phyloP scores from a whole-genome alignment of 495 filamentous ascomycete genomes.

The Tuber microsphaerosporum region DNA sequence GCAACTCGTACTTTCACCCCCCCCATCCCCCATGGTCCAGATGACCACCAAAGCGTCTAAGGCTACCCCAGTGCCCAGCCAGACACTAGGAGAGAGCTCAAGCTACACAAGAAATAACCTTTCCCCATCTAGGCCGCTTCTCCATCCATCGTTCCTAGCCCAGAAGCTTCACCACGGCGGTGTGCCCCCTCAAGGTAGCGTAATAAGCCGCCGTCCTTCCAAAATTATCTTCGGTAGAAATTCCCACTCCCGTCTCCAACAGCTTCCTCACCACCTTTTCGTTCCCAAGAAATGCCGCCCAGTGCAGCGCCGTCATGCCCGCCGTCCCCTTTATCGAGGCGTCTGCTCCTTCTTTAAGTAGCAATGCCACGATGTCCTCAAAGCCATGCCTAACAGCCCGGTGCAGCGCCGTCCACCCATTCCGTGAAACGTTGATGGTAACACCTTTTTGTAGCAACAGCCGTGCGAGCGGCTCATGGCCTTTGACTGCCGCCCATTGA shows the following conservation, averaged over 20 bases:
- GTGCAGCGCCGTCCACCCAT: background rate
- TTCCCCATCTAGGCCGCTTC: background rate
- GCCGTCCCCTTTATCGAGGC: background rate
- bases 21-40: background rate
- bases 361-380: background rate
- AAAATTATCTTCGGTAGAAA: slow-evolving; percentile 12
- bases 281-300: slow-evolving; percentile 13
- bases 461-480: background rate
- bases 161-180: background rate
- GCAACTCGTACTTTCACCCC: background rate
- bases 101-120: background rate
- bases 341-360: background rate
- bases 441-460: background rate
- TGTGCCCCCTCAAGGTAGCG: background rate
- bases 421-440: background rate
- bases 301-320: slow-evolving; percentile 9
- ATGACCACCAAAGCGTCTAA: background rate
- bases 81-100: background rate
- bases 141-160: background rate
- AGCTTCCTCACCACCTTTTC: slow-evolving; percentile 5
- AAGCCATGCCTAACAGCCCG: background rate
- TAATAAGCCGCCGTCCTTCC: slow-evolving; percentile 6
- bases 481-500: background rate
- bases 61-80: background rate
- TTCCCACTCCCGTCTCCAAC: slow-evolving; percentile 18